Percentiles rank a stretch among this genome's conserved stretches.
phyloP scores from a whole-genome alignment of 1,284 basidiomycete species.

The Cystobasidium sp. region DNA sequence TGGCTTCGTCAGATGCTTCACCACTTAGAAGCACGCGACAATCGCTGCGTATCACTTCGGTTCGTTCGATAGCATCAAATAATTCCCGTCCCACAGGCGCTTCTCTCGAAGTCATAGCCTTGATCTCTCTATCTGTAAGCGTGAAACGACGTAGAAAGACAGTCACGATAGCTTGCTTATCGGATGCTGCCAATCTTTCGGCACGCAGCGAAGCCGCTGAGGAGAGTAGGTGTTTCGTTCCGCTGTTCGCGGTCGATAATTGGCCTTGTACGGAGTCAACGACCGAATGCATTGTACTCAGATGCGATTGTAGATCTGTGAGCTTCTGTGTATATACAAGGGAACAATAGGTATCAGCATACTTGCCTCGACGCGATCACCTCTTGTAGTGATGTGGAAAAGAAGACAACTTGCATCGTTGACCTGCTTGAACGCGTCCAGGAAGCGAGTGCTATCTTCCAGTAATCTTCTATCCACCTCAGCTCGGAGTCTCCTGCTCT shows the following conservation, averaged over 20 bases:
- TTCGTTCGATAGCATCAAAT: slow-evolving; percentile 84
- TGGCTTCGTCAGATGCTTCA: slow-evolving; percentile 72
- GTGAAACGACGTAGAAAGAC: slow-evolving; percentile 86
- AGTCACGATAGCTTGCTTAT: slow-evolving; percentile 71
- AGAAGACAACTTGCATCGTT: slow-evolving; percentile 70
- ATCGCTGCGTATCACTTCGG: slow-evolving; percentile 78
- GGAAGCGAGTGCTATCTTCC: slow-evolving; percentile 76
- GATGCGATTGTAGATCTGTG: slow-evolving; percentile 72
- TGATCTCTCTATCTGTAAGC: slow-evolving; percentile 71
- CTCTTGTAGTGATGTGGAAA: background rate
- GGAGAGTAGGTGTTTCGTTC: slow-evolving; percentile 81
- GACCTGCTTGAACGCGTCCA: slow-evolving; percentile 80
- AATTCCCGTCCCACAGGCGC: slow-evolving; percentile 73
- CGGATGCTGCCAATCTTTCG: slow-evolving; percentile 65
- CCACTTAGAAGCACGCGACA: slow-evolving; percentile 86
- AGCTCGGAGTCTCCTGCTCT: slow-evolving; percentile 71
- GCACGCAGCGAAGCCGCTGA: slow-evolving; percentile 76
- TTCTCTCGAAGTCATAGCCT: slow-evolving; percentile 76
- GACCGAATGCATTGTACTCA: slow-evolving; percentile 74
- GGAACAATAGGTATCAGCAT: background rate
- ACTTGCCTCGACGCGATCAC: background rate
- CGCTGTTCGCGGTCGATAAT: slow-evolving; percentile 73
- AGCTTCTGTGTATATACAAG: slow-evolving; percentile 66
- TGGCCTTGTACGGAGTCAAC: slow-evolving; percentile 82
- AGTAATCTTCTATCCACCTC: slow-evolving; percentile 82